These are phyloP conservation scores for Yamadazyma atmosphaerica DNA, from an alignment of 1,139 yeast genomes.

Conservation along the genomic window DNA sequence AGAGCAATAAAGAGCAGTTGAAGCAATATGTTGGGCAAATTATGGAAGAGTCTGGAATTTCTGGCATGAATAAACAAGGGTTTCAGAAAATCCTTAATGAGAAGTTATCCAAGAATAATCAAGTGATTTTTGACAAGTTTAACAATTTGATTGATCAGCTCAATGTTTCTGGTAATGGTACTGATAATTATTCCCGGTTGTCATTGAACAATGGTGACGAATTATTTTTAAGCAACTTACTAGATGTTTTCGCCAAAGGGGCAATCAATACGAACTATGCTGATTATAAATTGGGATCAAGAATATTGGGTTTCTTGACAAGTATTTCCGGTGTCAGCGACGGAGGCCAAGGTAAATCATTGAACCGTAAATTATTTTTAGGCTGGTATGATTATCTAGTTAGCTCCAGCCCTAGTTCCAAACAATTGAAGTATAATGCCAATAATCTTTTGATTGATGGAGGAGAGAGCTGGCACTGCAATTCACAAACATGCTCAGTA, in stretches of 20 bases:
- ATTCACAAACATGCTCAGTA: slow-evolving; percentile 26
- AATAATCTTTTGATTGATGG: slow-evolving; percentile 40
- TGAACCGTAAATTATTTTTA: slow-evolving; percentile 28
- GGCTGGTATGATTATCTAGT: slow-evolving; percentile 45
- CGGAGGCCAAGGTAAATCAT: slow-evolving; percentile 13
- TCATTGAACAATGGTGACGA: slow-evolving; percentile 14
- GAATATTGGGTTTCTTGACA: slow-evolving; percentile 45
- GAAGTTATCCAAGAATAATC: slow-evolving; percentile 26
- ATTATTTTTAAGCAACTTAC: slow-evolving; percentile 24
- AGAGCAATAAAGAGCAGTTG: slow-evolving; percentile 20
- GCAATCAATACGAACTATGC: slow-evolving; percentile 44
- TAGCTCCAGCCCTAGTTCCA: slow-evolving; percentile 22
- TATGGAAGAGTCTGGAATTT: slow-evolving; percentile 10
- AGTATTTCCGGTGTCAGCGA: slow-evolving; percentile 13
- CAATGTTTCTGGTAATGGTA: neutral
- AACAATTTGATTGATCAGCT: slow-evolving; percentile 29
- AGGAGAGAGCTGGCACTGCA: slow-evolving; percentile 37
- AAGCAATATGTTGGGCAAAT: slow-evolving; percentile 17
- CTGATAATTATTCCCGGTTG: slow-evolving; percentile 10
- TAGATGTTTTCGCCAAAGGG: slow-evolving; percentile 37
- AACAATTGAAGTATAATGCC: slow-evolving; percentile 37
- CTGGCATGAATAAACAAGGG: slow-evolving; percentile 19
- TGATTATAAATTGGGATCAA: slow-evolving; percentile 39
- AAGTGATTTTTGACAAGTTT: slow-evolving; percentile 24
- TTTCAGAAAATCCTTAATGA: slow-evolving; percentile 24